Conservation (phyloP, 169 alveolate genomes). For the Plasmodium gonderi region DNA sequence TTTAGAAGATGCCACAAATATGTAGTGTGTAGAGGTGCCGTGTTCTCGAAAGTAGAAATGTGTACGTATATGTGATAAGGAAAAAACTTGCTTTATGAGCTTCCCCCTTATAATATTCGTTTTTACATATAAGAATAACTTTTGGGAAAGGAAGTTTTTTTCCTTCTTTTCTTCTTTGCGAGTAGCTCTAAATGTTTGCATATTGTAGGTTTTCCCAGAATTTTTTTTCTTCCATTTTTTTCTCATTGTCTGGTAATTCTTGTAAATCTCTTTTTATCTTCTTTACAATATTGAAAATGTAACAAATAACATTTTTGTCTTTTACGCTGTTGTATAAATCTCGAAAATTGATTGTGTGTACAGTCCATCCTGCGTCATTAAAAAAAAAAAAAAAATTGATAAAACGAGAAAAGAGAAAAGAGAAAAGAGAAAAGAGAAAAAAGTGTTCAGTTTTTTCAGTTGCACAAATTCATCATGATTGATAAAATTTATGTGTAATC, state of each 20-base stretch:
- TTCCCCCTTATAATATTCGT: too few relatives aligned
- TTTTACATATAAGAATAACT: too few relatives aligned
- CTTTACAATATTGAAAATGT: conserved; percentile 47
- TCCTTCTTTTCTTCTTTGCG: too few relatives aligned
- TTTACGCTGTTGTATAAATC: conserved; percentile 71
- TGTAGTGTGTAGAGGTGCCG: too few relatives aligned
- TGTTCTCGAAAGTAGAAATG: too few relatives aligned
- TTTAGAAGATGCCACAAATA: too few relatives aligned
- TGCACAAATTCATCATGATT: background rate
- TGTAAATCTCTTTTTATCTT: conserved; percentile 61
- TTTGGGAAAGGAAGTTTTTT: too few relatives aligned
- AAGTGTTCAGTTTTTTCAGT: background rate
- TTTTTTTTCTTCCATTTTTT: conserved; percentile 51
- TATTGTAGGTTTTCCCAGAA: conserved; percentile 66
- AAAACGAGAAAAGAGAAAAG: background rate
- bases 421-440: background rate
- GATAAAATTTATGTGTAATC: background rate
- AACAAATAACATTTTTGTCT: conserved; percentile 60
- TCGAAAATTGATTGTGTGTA: conserved; percentile 57
- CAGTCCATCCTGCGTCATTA: conserved; percentile 37
- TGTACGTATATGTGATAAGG: too few relatives aligned
- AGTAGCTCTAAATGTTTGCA: conserved; percentile 41
- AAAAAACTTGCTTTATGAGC: too few relatives aligned
- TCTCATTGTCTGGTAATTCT: conserved; percentile 33
- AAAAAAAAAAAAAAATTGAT: background rate